Percentiles rank a stretch among this genome's conserved stretches.
Conservation (phyloP, 768 basidiomycete genomes). For the Boletellus ananas region DNA sequence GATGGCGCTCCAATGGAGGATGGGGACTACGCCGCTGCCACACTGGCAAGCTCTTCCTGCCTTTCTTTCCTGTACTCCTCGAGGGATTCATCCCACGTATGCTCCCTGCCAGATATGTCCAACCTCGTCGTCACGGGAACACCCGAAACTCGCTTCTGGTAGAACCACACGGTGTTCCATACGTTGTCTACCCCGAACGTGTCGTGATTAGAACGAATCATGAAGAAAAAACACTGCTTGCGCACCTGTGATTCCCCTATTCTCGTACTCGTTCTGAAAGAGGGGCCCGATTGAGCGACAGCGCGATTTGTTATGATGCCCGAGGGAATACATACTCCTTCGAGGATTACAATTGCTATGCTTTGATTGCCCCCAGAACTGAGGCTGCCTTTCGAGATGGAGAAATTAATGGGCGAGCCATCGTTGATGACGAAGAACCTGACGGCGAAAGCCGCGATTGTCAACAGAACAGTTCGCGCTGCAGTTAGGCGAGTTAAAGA, state of each 20-base stretch:
- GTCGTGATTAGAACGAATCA: neutral
- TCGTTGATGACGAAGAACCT: conserved; percentile 9
- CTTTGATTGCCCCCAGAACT: too few relatives aligned
- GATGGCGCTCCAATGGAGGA: too few relatives aligned
- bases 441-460: too few relatives aligned
- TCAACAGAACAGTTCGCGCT: neutral
- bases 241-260: neutral
- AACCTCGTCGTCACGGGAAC: neutral
- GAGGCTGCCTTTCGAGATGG: too few relatives aligned
- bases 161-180: conserved; percentile 11
- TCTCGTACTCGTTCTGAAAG: neutral
- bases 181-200: conserved; percentile 1
- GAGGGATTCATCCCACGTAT: neutral
- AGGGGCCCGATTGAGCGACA: neutral
- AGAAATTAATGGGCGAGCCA: neutral
- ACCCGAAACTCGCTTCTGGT: conserved; percentile 1
- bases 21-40: too few relatives aligned
- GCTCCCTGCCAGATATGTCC: neutral
- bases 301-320: too few relatives aligned
- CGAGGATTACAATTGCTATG: too few relatives aligned
- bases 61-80: neutral
- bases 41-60: too few relatives aligned
- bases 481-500: too few relatives aligned
- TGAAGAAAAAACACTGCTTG: neutral
- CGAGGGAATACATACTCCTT: too few relatives aligned